A percentile compares a stretch with the other conserved stretches of the same genome.
Conservation (phyloP, 1,284 basidiomycete species). For the Cryptococcus sp. region DNA sequence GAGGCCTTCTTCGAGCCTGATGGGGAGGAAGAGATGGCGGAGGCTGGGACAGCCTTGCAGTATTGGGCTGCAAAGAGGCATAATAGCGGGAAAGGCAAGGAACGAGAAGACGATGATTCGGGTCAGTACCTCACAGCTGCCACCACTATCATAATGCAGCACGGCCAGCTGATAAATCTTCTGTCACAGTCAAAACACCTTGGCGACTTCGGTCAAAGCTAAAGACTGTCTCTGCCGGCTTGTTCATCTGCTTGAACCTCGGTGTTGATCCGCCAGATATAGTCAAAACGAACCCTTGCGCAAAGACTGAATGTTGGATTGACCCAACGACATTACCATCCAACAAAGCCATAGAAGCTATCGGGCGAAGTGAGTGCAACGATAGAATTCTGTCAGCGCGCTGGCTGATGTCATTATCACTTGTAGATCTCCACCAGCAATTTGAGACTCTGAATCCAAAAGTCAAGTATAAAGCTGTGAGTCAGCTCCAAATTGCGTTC, state of each 20-base stretch:
- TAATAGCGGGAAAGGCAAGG: constrained; percentile 39
- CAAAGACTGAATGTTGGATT: constrained; percentile 95
- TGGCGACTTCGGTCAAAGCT: constrained; percentile 83
- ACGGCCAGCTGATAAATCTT: too few species aligned
- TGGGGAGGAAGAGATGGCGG: constrained; percentile 29
- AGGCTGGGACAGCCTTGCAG: constrained; percentile 40
- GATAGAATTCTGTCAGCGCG: background rate
- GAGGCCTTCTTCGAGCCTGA: constrained; percentile 24
- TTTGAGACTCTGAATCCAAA: constrained; percentile 86
- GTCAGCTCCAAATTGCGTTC: constrained; percentile 14
- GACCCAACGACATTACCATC: constrained; percentile 88
- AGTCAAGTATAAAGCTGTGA: constrained; percentile 78
- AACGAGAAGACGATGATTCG: constrained; percentile 37
- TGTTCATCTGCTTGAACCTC: constrained; percentile 96
- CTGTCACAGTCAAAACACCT: constrained; percentile 27
- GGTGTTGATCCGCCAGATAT: constrained; percentile 97
- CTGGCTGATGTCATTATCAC: constrained; percentile 5
- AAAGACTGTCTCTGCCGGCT: constrained; percentile 86
- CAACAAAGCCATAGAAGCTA: constrained; percentile 68
- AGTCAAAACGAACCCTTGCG: constrained; percentile 95
- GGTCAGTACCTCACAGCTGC: constrained; percentile 3
- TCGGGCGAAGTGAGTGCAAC: constrained; percentile 44
- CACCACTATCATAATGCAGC: background rate
- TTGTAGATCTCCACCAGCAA: constrained; percentile 78
- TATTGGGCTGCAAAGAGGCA: constrained; percentile 52